A percentile compares a stretch with the other conserved stretches of the same genome.
phyloP scores from a whole-genome alignment of 2,329 filamentous ascomycete species.

The Phialophora tarda region DNA sequence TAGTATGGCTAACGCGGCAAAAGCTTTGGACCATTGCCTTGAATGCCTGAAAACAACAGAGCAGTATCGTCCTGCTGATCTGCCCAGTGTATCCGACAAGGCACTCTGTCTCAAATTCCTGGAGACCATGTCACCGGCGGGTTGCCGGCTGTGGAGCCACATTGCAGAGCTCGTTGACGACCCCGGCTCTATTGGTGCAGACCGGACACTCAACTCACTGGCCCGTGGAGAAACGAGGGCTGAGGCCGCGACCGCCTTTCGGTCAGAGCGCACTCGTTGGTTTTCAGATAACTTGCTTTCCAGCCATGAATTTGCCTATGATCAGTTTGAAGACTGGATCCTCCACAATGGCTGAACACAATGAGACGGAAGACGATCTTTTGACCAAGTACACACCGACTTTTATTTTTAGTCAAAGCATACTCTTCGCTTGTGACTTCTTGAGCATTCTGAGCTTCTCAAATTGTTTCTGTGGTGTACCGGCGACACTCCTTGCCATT shows the following conservation, averaged over 20 bases:
- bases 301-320: slow-evolving; percentile 8
- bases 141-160: slow-evolving; percentile 8
- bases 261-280: slow-evolving; percentile 5
- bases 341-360: slow-evolving; percentile 11
- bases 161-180: slow-evolving; percentile 12
- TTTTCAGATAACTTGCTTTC: slow-evolving; percentile 5
- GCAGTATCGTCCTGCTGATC: slow-evolving; percentile 9
- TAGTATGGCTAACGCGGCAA: neutral
- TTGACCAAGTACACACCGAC: neutral
- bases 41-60: slow-evolving; percentile 11
- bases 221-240: slow-evolving; percentile 6
- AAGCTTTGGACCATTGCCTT: slow-evolving; percentile 7
- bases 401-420: slow-evolving; percentile 11
- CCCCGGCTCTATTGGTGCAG: neutral
- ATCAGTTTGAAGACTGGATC: slow-evolving; percentile 11
- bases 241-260: slow-evolving; percentile 3
- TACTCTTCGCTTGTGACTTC: slow-evolving; percentile 9
- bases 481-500: slow-evolving; percentile 76
- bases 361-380: slow-evolving; percentile 11
- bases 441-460: slow-evolving; percentile 53
- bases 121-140: slow-evolving; percentile 12
- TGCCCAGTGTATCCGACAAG: slow-evolving; percentile 6
- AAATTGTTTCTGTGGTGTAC: slow-evolving; percentile 87
- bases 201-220: slow-evolving; percentile 5
- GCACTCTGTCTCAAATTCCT: slow-evolving; percentile 9